These are phyloP conservation scores for Trypanosoma cruzi DNA, from an alignment of 208 protist genomes.

Conservation along the genomic window DNA sequence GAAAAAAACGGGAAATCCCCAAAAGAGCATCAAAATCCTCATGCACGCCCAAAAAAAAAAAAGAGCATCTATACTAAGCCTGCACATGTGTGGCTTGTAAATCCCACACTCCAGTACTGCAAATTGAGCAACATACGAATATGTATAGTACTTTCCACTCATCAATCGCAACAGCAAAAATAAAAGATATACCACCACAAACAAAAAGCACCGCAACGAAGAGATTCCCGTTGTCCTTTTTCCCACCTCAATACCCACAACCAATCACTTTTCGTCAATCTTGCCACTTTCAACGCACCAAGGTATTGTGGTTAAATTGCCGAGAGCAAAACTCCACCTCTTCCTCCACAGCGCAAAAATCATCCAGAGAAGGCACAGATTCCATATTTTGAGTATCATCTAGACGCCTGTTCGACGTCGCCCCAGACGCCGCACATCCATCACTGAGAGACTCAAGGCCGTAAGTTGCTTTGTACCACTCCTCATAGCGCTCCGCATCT, in stretches of 20 bases:
- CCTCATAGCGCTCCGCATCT: constrained; percentile 65
- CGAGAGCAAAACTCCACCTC: constrained; percentile 61
- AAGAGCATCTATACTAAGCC: too few species aligned
- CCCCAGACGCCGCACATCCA: constrained; percentile 66
- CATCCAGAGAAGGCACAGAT: constrained; percentile 40
- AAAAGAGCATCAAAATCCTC: neutral
- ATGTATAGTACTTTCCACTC: too few species aligned
- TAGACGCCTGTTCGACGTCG: constrained; percentile 50
- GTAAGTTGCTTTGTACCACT: constrained; percentile 83
- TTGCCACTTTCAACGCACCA: constrained; percentile 36
- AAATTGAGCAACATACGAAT: too few species aligned
- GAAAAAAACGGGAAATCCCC: neutral
- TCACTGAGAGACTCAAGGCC: constrained; percentile 64
- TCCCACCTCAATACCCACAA: too few species aligned
- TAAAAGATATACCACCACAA: too few species aligned
- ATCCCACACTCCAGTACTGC: too few species aligned
- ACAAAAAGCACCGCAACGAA: neutral
- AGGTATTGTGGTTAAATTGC: constrained; percentile 62
- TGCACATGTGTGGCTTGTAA: too few species aligned
- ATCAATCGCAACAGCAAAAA: too few species aligned
- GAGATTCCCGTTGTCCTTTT: neutral
- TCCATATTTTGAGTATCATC: constrained; percentile 58
- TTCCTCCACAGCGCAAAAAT: constrained; percentile 36
- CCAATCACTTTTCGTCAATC: neutral
- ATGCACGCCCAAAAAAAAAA: neutral